A percentile compares a stretch with the other conserved stretches of the same genome.
Evolutionary conservation across 139 green algal genomes (phyloP).

Genomic region (Chlorella sp.): DNA sequence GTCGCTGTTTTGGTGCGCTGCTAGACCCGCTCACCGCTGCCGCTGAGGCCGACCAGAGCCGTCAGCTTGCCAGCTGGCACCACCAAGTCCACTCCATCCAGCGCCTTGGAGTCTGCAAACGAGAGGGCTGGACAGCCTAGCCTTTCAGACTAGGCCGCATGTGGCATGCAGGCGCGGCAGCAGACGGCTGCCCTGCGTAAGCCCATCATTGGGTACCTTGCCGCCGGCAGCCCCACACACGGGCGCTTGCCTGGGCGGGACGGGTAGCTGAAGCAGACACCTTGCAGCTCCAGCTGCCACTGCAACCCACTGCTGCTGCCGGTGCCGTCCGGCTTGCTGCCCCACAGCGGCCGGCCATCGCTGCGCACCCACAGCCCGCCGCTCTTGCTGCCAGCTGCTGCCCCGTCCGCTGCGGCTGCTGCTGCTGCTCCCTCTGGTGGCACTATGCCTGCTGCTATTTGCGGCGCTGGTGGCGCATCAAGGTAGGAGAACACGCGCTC

Average conservation of each 20-base stretch:
- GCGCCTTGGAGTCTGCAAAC: slow-evolving; percentile 48
- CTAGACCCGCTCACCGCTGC: slow-evolving; percentile 45
- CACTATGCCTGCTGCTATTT: slow-evolving; percentile 55
- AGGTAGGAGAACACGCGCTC: slow-evolving; percentile 73
- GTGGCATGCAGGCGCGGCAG: too few relatives aligned
- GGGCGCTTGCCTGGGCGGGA: slow-evolving; percentile 25
- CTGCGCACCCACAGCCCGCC: not conserved
- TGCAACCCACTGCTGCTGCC: not conserved
- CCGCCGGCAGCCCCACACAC: too few relatives aligned
- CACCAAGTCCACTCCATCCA: slow-evolving; percentile 61
- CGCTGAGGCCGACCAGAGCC: slow-evolving; percentile 75
- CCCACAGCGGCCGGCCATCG: not conserved
- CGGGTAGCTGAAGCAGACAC: slow-evolving; percentile 60
- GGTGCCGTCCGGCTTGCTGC: not conserved
- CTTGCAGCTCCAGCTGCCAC: slow-evolving; percentile 55
- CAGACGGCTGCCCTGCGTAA: too few relatives aligned
- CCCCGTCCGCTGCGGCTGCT: not conserved
- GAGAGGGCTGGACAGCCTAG: too few relatives aligned
- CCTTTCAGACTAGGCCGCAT: too few relatives aligned
- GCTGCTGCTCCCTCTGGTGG: not conserved
- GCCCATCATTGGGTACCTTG: too few relatives aligned
- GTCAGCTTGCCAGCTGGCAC: slow-evolving; percentile 69
- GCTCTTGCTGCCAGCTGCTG: not conserved
- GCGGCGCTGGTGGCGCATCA: slow-evolving; percentile 54
- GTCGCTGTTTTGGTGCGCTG: too few relatives aligned